phyloP scores from a whole-genome alignment of 371 early-diverging fungal genomes.

The Mortierella sp. region DNA sequence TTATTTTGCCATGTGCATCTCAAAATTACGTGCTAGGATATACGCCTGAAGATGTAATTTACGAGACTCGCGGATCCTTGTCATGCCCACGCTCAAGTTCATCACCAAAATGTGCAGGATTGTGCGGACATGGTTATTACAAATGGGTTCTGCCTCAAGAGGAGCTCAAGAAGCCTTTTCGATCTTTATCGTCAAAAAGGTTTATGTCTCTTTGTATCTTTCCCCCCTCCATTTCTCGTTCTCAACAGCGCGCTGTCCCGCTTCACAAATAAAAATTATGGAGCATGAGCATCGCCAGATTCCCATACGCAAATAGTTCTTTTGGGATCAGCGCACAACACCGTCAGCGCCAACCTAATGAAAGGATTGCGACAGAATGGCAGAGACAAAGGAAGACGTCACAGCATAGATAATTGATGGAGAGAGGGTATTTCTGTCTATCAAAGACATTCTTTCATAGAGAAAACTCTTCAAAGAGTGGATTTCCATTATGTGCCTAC shows the following conservation, averaged over 20 bases:
- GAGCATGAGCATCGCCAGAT: slow-evolving; percentile 8
- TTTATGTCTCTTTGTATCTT: slow-evolving; percentile 1
- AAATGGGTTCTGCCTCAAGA: neutral
- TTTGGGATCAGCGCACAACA: slow-evolving; percentile 3
- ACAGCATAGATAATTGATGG: slow-evolving; percentile 8
- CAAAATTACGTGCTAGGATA: neutral
- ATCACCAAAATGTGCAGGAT: neutral
- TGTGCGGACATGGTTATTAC: neutral
- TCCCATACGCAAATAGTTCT: neutral
- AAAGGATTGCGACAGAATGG: neutral
- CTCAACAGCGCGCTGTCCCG: slow-evolving; percentile 13
- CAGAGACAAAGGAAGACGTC: neutral
- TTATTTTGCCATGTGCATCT: neutral
- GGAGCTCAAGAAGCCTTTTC: neutral
- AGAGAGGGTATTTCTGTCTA: neutral
- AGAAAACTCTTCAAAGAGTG: neutral
- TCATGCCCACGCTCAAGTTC: neutral
- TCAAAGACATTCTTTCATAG: neutral
- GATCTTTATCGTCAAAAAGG: neutral
- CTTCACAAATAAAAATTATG: slow-evolving; percentile 31
- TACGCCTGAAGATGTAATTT: neutral
- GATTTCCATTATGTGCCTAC: neutral
- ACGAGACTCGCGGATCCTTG: neutral
- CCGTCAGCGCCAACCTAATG: neutral
- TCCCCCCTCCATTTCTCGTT: neutral